Conservation (phyloP, 1,139 yeast species). For the Blastobotrys apis region DNA sequence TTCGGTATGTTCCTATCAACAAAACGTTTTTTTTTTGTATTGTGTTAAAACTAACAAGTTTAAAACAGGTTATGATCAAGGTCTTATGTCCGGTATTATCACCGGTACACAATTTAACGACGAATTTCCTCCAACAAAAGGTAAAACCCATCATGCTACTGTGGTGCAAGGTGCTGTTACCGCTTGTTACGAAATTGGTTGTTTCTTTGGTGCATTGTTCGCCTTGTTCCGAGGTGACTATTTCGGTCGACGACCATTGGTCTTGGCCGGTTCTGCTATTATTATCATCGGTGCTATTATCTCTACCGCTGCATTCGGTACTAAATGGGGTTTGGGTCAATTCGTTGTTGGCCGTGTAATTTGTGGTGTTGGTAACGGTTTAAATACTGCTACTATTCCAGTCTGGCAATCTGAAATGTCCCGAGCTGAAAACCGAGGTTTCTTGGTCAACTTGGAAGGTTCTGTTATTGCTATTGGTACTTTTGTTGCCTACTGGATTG, state of each 20-base stretch:
- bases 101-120: slow-evolving; percentile 55
- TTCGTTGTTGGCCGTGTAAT: slow-evolving; percentile 71
- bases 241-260: slow-evolving; percentile 35
- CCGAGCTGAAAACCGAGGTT: slow-evolving; percentile 67
- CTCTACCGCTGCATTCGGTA: slow-evolving; percentile 59
- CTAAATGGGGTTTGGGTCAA: slow-evolving; percentile 63
- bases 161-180: slow-evolving; percentile 62
- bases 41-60: background rate
- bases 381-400: slow-evolving; percentile 77
- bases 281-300: slow-evolving; percentile 57
- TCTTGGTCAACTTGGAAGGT: slow-evolving; percentile 67
- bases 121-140: slow-evolving; percentile 46
- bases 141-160: slow-evolving; percentile 25
- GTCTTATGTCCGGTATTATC: slow-evolving; percentile 51
- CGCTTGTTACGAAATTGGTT: slow-evolving; percentile 72
- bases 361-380: slow-evolving; percentile 75
- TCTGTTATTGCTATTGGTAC: slow-evolving; percentile 71
- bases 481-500: slow-evolving; percentile 71
- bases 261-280: slow-evolving; percentile 49
- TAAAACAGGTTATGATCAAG: slow-evolving; percentile 1
- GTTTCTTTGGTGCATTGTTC: slow-evolving; percentile 66
- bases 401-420: slow-evolving; percentile 83
- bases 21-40: slow-evolving; percentile 42
- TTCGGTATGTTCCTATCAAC: slow-evolving; percentile 70
- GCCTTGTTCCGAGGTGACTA: slow-evolving; percentile 46